Evolutionary conservation across 2,329 filamentous ascomycete species (phyloP).

Genomic region (Cladosporium austrohemisphaericum): DNA sequence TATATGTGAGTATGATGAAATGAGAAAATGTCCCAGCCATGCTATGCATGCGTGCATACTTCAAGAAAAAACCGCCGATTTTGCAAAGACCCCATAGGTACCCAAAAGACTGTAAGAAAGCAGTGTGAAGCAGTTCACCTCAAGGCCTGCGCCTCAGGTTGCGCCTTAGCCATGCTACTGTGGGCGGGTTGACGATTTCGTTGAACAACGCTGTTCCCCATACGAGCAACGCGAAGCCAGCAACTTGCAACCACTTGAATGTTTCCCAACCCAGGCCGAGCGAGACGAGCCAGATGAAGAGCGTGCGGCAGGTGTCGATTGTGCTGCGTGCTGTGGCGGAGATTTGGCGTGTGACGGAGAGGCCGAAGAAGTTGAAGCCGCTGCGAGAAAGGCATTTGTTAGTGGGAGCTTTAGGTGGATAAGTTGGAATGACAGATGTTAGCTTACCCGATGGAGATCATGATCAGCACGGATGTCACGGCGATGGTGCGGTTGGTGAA

Average conservation of each 20-base stretch:
- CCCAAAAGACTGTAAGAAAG: no score
- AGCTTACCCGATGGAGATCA: constrained; percentile 96
- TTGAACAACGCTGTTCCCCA: constrained; percentile 98
- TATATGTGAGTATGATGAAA: no score
- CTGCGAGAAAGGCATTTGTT: constrained; percentile 46
- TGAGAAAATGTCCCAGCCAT: no score
- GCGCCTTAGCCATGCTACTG: constrained; percentile 26
- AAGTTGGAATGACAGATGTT: no score
- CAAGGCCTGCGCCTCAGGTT: constrained; percentile 11
- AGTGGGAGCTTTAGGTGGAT: background rate
- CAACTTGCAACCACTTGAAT: constrained; percentile 95
- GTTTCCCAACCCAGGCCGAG: constrained; percentile 92
- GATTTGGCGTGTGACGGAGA: constrained; percentile 84
- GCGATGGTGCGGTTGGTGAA: constrained; percentile 66
- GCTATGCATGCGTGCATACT: no score
- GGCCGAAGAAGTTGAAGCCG: constrained; percentile 97
- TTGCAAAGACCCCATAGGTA: no score
- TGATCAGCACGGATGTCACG: constrained; percentile 80
- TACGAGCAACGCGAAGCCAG: constrained; percentile 82
- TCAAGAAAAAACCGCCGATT: no score
- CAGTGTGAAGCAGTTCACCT: no score
- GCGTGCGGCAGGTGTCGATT: constrained; percentile 93
- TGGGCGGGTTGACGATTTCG: constrained; percentile 79
- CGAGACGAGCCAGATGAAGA: constrained; percentile 97
- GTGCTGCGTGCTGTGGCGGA: constrained; percentile 91